Evolutionary conservation across 306 rosid species (phyloP).

Genomic region (Vachellia pachyceras): DNA sequence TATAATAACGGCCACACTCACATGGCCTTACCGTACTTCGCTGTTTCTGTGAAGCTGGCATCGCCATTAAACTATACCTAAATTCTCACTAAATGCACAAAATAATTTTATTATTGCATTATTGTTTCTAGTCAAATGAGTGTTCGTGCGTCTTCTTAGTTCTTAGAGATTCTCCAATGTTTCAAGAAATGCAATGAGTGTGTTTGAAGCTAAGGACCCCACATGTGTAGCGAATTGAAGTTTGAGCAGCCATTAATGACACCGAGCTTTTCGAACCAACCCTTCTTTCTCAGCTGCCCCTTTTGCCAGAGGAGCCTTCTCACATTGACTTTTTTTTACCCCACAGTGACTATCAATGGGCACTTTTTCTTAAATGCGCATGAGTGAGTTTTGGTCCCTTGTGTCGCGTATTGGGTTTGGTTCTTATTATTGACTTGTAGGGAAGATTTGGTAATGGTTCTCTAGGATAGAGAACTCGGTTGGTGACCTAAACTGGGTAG

Average conservation of each 20-base stretch:
- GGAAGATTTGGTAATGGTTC: conserved; percentile 28
- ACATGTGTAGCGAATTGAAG: conserved; percentile 40
- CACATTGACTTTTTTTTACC: conserved; percentile 31
- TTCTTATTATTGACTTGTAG: conserved; percentile 46
- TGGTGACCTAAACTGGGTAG: conserved; percentile 71
- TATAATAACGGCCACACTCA: not conserved
- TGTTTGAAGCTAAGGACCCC: conserved; percentile 73
- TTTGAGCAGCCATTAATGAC: conserved; percentile 52
- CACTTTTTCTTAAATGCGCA: conserved; percentile 48
- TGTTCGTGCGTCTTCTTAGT: conserved; percentile 6
- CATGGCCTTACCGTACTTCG: conserved; percentile 8
- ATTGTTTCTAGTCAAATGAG: conserved; percentile 32
- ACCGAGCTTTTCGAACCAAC: conserved; percentile 37
- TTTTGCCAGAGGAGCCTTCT: conserved; percentile 49
- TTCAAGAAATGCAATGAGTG: conserved; percentile 83
- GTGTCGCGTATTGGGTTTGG: conserved; percentile 42
- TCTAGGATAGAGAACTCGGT: conserved; percentile 47
- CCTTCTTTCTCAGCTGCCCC: conserved; percentile 26
- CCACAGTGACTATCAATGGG: conserved; percentile 26
- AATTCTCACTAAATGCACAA: not conserved
- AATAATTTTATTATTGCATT: not conserved
- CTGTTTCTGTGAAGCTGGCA: not conserved
- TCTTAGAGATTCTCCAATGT: conserved; percentile 49
- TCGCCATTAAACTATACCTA: conserved; percentile 5
- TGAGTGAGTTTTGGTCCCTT: conserved; percentile 57